These are phyloP conservation scores for Trichoderma breve DNA, from an alignment of 2,329 filamentous ascomycete species.

Conservation along the genomic window DNA sequence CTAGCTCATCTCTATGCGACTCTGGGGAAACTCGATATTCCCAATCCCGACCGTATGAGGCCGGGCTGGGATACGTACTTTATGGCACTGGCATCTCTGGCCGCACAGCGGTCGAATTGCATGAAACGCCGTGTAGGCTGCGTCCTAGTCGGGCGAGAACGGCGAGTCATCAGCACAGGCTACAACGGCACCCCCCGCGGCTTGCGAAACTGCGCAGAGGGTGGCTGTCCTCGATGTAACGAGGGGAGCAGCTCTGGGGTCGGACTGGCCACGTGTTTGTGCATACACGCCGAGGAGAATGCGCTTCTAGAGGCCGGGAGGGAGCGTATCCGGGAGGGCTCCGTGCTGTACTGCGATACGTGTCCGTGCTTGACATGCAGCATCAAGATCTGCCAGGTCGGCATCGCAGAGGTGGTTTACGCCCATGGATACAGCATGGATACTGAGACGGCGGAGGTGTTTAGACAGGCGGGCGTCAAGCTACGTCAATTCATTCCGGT, in stretches of 20 bases:
- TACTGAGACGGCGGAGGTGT: conserved; percentile 74
- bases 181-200: conserved; percentile 97
- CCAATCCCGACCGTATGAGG: conserved; percentile 74
- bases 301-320: conserved; percentile 90
- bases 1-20: conserved; percentile 69
- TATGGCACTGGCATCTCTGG: conserved; percentile 92
- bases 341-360: conserved; percentile 89
- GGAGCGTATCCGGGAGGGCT: conserved; percentile 79
- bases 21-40: conserved; percentile 71
- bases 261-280: conserved; percentile 82
- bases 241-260: conserved; percentile 66
- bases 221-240: conserved; percentile 88
- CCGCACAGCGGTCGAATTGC: conserved; percentile 88
- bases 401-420: conserved; percentile 93
- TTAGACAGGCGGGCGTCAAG: conserved; percentile 77
- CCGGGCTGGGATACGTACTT: conserved; percentile 98
- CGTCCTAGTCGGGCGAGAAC: conserved; percentile 77
- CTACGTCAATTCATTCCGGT: conserved; percentile 87
- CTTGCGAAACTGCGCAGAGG: conserved; percentile 85
- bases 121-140: conserved; percentile 98
- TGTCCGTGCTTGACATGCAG: conserved; percentile 97
- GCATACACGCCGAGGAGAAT: conserved; percentile 98
- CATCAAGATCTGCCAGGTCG: conserved; percentile 97
- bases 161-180: conserved; percentile 87
- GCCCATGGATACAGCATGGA: conserved; percentile 96